Percentiles rank a stretch among this genome's conserved stretches.
These are phyloP conservation scores for Lycium barbarum DNA, from an alignment of 257 asterid species.

Conservation along the genomic window DNA sequence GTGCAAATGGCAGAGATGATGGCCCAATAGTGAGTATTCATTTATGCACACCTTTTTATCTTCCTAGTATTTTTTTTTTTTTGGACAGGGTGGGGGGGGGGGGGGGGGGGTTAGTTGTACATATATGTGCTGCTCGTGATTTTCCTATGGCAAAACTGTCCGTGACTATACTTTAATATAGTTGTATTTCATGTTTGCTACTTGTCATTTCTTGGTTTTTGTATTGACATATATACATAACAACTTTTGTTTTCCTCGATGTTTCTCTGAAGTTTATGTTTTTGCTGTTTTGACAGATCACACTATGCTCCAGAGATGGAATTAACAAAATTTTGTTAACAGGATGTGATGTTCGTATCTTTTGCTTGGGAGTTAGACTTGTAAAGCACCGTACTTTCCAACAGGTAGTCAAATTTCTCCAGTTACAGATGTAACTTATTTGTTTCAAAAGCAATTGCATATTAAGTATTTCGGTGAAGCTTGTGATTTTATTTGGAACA, in stretches of 20 bases:
- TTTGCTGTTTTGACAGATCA: constrained; percentile 68
- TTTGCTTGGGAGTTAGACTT: constrained; percentile 87
- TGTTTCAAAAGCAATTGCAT: not conserved
- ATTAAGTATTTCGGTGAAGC: not conserved
- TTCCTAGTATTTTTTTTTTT: too few relatives aligned
- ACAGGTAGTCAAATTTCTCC: constrained; percentile 60
- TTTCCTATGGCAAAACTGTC: too few relatives aligned
- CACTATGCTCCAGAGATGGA: constrained; percentile 91
- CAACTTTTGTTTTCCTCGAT: not conserved
- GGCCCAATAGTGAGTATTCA: constrained; percentile 82
- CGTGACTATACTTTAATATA: too few relatives aligned
- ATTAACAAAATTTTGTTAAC: constrained; percentile 80
- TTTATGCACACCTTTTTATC: constrained; percentile 21
- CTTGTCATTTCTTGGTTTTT: not conserved
- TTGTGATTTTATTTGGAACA: constrained; percentile 5
- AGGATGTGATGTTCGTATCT: constrained; percentile 89
- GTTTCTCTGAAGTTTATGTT: constrained; percentile 39
- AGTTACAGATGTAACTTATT: not conserved
- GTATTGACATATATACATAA: not conserved
- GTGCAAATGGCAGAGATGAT: constrained; percentile 98
- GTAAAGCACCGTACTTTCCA: constrained; percentile 70
- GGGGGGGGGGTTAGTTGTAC: not conserved
- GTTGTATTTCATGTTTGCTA: not conserved
- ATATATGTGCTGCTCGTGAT: too few relatives aligned
- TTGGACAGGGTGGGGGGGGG: not conserved